Percentiles rank a stretch among this genome's conserved stretches.
Conservation (phyloP, 2,329 filamentous ascomycete species). For the Neopestalotiopsis sp. region DNA sequence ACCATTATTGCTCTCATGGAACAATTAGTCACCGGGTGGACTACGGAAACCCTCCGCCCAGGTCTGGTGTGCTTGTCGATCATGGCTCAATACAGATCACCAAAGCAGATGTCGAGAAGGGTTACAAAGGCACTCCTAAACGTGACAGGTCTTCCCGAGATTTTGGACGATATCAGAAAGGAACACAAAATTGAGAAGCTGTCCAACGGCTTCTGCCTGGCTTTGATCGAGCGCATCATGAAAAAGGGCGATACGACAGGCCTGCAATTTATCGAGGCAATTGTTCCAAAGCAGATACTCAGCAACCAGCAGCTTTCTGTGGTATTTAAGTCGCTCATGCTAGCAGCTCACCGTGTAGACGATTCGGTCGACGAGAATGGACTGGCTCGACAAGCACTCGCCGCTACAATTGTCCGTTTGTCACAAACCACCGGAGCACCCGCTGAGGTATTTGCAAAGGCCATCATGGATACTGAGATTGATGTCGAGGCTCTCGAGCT, state of each 20-base stretch:
- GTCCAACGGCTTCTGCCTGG: constrained; percentile 72
- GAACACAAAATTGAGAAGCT: constrained; percentile 74
- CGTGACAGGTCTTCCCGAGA: constrained; percentile 62
- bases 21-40: constrained; percentile 80
- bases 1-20: constrained; percentile 90
- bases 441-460: constrained; percentile 68
- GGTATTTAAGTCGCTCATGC: constrained; percentile 68
- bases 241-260: constrained; percentile 64
- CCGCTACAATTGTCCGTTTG: constrained; percentile 69
- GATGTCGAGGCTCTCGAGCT: constrained; percentile 79
- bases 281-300: constrained; percentile 64
- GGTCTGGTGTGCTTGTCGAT: constrained; percentile 82
- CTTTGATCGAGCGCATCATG: constrained; percentile 64
- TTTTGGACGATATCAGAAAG: constrained; percentile 65
- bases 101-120: constrained; percentile 70
- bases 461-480: constrained; percentile 69
- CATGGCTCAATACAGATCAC: constrained; percentile 78
- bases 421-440: constrained; percentile 63
- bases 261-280: constrained; percentile 63
- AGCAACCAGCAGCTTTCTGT: constrained; percentile 67
- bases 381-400: constrained; percentile 66
- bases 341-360: constrained; percentile 63
- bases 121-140: constrained; percentile 73
- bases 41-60: constrained; percentile 71
- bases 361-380: constrained; percentile 59